These are phyloP conservation scores for Cicer cuneatum DNA, from an alignment of 306 rosid species.

Conservation along the genomic window DNA sequence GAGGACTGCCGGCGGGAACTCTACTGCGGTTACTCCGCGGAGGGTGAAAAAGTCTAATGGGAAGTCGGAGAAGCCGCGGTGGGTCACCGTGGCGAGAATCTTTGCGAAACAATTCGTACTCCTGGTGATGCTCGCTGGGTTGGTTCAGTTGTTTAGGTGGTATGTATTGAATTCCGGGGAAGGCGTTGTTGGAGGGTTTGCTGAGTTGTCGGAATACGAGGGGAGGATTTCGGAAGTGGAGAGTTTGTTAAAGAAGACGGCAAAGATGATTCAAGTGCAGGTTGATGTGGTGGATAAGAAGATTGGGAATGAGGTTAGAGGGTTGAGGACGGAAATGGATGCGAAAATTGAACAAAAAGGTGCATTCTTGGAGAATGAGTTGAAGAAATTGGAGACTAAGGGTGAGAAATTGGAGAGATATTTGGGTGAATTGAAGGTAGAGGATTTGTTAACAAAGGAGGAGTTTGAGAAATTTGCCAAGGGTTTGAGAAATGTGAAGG, in stretches of 20 bases:
- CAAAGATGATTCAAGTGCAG: conserved; percentile 78
- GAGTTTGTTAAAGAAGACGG: conserved; percentile 60
- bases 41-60: conserved; percentile 48
- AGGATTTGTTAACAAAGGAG: conserved; percentile 69
- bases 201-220: conserved; percentile 71
- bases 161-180: conserved; percentile 54
- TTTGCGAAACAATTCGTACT: conserved; percentile 64
- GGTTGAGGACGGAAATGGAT: conserved; percentile 63
- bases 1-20: conserved; percentile 39
- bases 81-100: conserved; percentile 69
- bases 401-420: conserved; percentile 65
- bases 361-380: conserved; percentile 48
- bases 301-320: conserved; percentile 67
- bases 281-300: conserved; percentile 84
- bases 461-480: conserved; percentile 73
- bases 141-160: conserved; percentile 65
- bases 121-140: conserved; percentile 56
- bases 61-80: conserved; percentile 62
- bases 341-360: conserved; percentile 64
- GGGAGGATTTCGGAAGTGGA: conserved; percentile 80
- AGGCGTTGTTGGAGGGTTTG: conserved; percentile 34
- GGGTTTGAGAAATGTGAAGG: conserved; percentile 58
- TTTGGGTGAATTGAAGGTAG: conserved; percentile 61
- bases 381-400: conserved; percentile 64
- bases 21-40: conserved; percentile 49